phyloP scores from a whole-genome alignment of 2,329 filamentous ascomycete genomes.

The Orbilia javanica region DNA sequence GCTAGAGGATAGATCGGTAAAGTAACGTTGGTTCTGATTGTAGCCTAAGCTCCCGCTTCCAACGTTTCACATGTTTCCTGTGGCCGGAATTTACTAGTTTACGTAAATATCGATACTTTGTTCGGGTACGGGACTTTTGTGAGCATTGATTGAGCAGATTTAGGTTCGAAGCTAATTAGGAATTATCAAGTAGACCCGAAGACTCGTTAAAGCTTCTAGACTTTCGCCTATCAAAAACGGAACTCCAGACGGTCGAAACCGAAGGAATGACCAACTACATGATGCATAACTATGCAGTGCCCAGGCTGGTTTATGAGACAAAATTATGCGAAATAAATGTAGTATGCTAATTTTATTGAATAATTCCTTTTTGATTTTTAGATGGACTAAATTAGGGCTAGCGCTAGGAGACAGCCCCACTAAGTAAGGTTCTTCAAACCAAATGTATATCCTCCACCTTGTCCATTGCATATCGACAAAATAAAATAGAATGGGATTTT shows the following conservation, averaged over 20 bases:
- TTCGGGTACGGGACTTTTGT: not conserved
- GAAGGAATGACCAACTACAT: slow-evolving; percentile 2
- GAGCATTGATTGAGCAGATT: not conserved
- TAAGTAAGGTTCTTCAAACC: slow-evolving; percentile 7
- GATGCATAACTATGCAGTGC: too few relatives aligned
- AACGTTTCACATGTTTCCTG: not conserved
- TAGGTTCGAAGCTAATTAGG: slow-evolving; percentile 4
- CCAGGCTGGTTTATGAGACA: too few relatives aligned
- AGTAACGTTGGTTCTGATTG: not conserved
- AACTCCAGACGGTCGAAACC: not conserved
- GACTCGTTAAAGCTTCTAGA: slow-evolving; percentile 14
- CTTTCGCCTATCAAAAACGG: slow-evolving; percentile 16
- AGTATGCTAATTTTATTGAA: slow-evolving; percentile 10
- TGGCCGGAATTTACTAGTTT: not conserved
- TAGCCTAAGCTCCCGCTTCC: not conserved
- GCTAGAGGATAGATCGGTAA: not conserved
- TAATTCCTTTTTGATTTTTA: slow-evolving; percentile 13
- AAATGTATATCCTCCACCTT: slow-evolving; percentile 6
- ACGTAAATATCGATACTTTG: not conserved
- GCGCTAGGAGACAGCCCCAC: not conserved
- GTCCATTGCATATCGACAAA: not conserved
- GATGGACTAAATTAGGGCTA: slow-evolving; percentile 2
- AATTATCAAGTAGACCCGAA: slow-evolving; percentile 12
- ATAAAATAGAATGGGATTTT: not conserved
- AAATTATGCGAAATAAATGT: not conserved